Base-by-base conservation (phyloP, 2,329 filamentous ascomycete genomes). In the Acephala macrosclerotiorum region DNA sequence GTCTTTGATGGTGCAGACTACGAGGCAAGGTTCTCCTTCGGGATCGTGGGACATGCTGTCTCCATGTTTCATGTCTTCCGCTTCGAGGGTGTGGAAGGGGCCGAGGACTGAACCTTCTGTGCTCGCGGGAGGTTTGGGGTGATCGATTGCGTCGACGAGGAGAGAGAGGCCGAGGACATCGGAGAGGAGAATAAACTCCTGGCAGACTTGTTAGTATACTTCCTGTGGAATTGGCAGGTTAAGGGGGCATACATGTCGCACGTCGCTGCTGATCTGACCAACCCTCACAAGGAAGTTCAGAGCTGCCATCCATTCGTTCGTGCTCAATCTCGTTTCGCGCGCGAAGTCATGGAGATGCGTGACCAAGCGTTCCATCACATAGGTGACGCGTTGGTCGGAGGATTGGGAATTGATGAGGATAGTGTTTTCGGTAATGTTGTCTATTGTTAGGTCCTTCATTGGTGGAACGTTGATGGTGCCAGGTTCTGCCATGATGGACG, bases 21-120 rank as follows among this genome's bases (percentile, higher is more conserved):
- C 90, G 16, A 95, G 84, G 69, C 92, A 85, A 0, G 90, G 86
- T 70, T 90, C 85, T 59, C 92, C 92, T 36, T 86, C 80, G 0
- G 89, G 85, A 72, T 94, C 91, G 64, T 87, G 86, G 1, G 89
- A 87, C 79, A 95, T 92, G 64, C 76, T 74, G 18, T 82, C 80
- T 20, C 92, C 92, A 60, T 87, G 81, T 9, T 79, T 70, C 35
- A 86, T 79, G 8, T 78, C 72, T 7, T 88, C 83, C 8, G 91
- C 91, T 74, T 94, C 91, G 79, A 94, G 91, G 0, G 90, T 93
- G 81, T 95, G 91, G 82, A 94, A 95, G 42, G 92, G 92, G 0
- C 92, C 92, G 0, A 95, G 85, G 12, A 96, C 91, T 0, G 91
- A 93, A 65, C 92, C 91, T 77, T 95, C 91, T 29, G 92, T 96